Conservation (phyloP, 345 rosid species). For the Carallia brachiata region DNA sequence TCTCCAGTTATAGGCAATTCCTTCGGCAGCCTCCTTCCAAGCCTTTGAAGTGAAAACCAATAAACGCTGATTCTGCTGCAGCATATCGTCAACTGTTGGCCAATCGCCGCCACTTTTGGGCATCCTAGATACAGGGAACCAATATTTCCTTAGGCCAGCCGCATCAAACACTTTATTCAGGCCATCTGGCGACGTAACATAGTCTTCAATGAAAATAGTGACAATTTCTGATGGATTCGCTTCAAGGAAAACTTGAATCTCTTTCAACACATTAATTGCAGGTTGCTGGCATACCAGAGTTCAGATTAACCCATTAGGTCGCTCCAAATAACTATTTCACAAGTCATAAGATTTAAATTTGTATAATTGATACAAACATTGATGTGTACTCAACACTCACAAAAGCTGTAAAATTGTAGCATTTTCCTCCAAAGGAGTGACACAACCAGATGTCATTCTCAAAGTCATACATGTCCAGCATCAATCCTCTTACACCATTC, state of each 20-base stretch:
- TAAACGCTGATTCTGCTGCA: constrained; percentile 25
- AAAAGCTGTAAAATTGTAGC: constrained; percentile 33
- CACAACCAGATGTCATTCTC: constrained; percentile 34
- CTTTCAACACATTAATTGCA: constrained; percentile 28
- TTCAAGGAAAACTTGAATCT: constrained; percentile 23
- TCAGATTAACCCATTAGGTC: not conserved
- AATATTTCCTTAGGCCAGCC: constrained; percentile 28
- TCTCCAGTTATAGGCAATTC: constrained; percentile 28
- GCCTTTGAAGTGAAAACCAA: constrained; percentile 36
- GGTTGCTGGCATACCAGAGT: constrained; percentile 23
- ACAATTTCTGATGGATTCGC: constrained; percentile 28
- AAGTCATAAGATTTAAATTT: not conserved
- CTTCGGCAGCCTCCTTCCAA: constrained; percentile 31
- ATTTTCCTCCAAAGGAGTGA: constrained; percentile 30
- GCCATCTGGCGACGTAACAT: constrained; percentile 30
- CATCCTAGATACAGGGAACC: constrained; percentile 33
- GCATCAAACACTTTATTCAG: constrained; percentile 25
- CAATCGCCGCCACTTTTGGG: constrained; percentile 30
- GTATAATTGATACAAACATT: not conserved
- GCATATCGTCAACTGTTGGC: constrained; percentile 30
- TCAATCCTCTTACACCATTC: constrained; percentile 34
- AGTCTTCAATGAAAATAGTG: constrained; percentile 31
- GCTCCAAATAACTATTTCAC: not conserved
- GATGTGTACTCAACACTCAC: constrained; percentile 7
- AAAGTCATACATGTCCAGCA: constrained; percentile 35